Base-by-base conservation (phyloP, 768 basidiomycete genomes). In the Russula vinacea region DNA sequence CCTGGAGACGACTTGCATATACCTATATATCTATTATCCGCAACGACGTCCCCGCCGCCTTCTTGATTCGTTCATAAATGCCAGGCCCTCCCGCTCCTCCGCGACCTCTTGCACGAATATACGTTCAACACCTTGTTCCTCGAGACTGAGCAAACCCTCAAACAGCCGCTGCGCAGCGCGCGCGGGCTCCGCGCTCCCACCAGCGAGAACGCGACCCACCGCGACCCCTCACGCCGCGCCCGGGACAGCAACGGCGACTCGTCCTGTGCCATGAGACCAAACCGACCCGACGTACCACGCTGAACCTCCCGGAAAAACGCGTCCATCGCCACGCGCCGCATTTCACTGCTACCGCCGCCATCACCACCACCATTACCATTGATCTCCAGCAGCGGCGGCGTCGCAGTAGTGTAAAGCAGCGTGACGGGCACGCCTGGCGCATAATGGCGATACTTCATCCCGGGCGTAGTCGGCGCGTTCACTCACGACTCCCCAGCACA, bases 371-470 rank as follows among this genome's bases (percentile, higher is more conserved):
- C 35, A 10, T 35, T 7, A 19, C 17, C 55, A 19, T 47, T 13
- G 22, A 47, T 22, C 22, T 42, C 55, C 39, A 10, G 32, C 54
- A 22, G 39, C 29, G 80, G 29, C 81, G 79, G 49, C 70, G 65
- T n/a, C 81, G 24, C 76, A 5, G 75, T 69, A 3, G 85, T 84
- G 66, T 82, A 80, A 44, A 94, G 77, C 7, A 98, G 82, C 24
- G 83, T 84, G 35, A 98, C 91, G 2, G 94, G 93, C 5, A 94
- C 87, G 1, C 87, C 78, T 2, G 97, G 97, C 26, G 95, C 90
- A 74, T 99, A 99, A 76, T 99, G 97, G 56, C 89, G 84, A 74
- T 99, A 99, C 76, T 99, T 99, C 95, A 98, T 97, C 37, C 97
- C 97, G 2, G 97, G 97, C 0, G 97, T 98, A 9, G 93, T 94